phyloP scores from a whole-genome alignment of 768 basidiomycete species.

The Pleurotus platypus region DNA sequence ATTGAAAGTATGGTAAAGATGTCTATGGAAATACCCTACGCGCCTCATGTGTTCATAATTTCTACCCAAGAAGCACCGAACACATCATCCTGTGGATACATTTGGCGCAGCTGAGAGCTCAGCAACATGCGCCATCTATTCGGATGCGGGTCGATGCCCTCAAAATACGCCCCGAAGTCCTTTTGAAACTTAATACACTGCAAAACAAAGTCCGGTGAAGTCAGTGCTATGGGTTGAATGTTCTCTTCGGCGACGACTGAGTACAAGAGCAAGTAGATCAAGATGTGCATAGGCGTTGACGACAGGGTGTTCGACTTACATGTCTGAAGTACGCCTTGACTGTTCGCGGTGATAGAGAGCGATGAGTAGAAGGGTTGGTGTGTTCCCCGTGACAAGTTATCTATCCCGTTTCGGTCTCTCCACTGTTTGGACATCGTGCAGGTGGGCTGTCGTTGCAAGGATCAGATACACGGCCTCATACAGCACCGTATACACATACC shows the following conservation, averaged over 20 bases:
- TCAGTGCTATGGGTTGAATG: conserved; percentile 16
- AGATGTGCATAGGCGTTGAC: background rate
- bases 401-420: conserved; percentile 40
- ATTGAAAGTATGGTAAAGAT: too few relatives aligned
- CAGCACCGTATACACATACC: conserved; percentile 22
- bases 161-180: conserved; percentile 13
- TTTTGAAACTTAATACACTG: background rate
- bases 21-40: too few relatives aligned
- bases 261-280: background rate
- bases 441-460: conserved; percentile 15
- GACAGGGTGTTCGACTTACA: conserved; percentile 26
- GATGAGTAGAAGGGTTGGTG: conserved; percentile 48
- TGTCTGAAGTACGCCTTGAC: conserved; percentile 28
- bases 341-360: conserved; percentile 17
- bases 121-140: conserved; percentile 26
- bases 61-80: conserved; percentile 28
- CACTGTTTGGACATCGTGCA: conserved; percentile 40
- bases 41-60: background rate
- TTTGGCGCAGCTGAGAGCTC: conserved; percentile 29
- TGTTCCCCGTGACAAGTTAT: conserved; percentile 33
- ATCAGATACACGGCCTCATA: too few relatives aligned
- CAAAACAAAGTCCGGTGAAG: background rate
- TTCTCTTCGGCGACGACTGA: conserved; percentile 34
- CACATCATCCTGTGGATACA: conserved; percentile 40
- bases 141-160: conserved; percentile 9